These are phyloP conservation scores for Puccinia horiana DNA, from an alignment of 1,284 basidiomycete species.

Conservation along the genomic window DNA sequence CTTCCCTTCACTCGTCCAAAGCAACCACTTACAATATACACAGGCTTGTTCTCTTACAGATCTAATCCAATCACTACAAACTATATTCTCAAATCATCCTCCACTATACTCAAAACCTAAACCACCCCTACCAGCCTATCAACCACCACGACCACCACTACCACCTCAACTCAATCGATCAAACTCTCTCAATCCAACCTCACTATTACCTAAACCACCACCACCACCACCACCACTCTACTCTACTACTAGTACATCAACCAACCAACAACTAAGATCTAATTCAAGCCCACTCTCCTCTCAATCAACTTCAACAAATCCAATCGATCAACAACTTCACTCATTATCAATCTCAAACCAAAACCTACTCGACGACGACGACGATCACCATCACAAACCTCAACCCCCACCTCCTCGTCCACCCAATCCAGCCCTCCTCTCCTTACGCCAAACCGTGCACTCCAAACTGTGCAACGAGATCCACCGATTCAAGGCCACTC, in stretches of 20 bases:
- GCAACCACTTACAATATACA: not conserved
- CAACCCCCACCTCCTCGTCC: slow-evolving; percentile 78
- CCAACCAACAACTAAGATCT: no score
- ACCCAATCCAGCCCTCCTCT: slow-evolving; percentile 71
- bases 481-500: slow-evolving; percentile 67
- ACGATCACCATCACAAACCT: no score
- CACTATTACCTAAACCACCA: slow-evolving; percentile 27
- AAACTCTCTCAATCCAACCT: not conserved
- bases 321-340: slow-evolving; percentile 46
- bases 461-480: slow-evolving; percentile 73
- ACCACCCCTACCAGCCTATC: slow-evolving; percentile 49
- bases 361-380: slow-evolving; percentile 19
- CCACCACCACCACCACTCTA: slow-evolving; percentile 34
- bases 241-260: no score
- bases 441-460: slow-evolving; percentile 78
- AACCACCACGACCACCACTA: slow-evolving; percentile 27
- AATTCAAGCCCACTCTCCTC: slow-evolving; percentile 49
- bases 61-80: slow-evolving; percentile 72
- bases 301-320: slow-evolving; percentile 55
- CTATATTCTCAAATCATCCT: slow-evolving; percentile 78
- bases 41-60: slow-evolving; percentile 71
- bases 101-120: slow-evolving; percentile 84
- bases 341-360: slow-evolving; percentile 50
- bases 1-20: not conserved
- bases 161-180: slow-evolving; percentile 12